Base-by-base conservation (phyloP, 805 yeast species). In the Yarrowia sp. region DNA sequence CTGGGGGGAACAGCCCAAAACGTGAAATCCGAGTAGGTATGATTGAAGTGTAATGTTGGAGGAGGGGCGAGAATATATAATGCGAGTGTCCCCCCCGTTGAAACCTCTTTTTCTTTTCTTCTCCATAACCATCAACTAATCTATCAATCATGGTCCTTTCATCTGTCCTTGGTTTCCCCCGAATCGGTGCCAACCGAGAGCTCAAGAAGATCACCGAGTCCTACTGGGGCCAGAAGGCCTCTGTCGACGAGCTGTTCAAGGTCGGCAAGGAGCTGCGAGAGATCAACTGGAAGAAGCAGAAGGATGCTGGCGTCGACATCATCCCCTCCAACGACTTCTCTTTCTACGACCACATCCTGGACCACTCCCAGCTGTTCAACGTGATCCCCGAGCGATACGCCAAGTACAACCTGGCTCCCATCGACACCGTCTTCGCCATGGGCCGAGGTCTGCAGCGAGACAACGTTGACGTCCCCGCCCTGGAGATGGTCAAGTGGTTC, bases 361-460 rank as follows among this genome's bases (percentile, higher is more conserved):
- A 95, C 79, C 84, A 91, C 77, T 92, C 98, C 68, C 83, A 91
- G 73, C 83, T 94, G 79, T 92, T 95, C 89, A 95, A 95, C 79
- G 98, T 88, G 75, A 86, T 95, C 79, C 99, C 99, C 79, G 96
- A 92, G 77, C 90, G 98, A 83, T 95, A 95, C 89, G 84, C 94
- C 83, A 90, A 95, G 86, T 91, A 84, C 83, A 87, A 89, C 76
- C 87, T 95, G 79, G 86, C 92, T 73, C 88, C 92, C 79, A 85
- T 95, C 74, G 99, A 95, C 83, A 91, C 92, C 71, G 83, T 91
- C 77, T 95, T 95, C 80, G 99, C 99, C 78, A 95, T 95, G 98
- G 99, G 98, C 83, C 92, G 99, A 87, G 99, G 99, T 88, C 86
- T 95, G 81, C 99, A 95, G 86, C 91, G 95, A 84, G 88, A 90